Evolutionary conservation across 306 rosid species (phyloP).

Genomic region (Ochetophila trinervis): DNA sequence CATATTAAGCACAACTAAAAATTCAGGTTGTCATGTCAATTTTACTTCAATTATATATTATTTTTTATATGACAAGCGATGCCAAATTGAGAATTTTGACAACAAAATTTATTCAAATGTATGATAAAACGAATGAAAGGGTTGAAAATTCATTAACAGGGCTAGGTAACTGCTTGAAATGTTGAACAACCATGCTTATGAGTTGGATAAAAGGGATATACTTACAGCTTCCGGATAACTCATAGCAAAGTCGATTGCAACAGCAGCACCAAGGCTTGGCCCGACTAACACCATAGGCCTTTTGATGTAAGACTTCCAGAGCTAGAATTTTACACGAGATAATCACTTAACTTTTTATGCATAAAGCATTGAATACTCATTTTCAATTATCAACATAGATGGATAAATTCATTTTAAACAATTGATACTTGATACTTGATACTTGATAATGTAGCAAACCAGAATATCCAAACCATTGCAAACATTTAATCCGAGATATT

Average conservation of each 20-base stretch:
- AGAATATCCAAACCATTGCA: not conserved
- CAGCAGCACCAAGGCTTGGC: slow-evolving; percentile 96
- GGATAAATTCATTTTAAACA: not conserved
- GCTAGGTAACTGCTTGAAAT: not conserved
- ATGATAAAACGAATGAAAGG: too few relatives aligned
- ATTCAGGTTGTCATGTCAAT: too few relatives aligned
- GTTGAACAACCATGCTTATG: not conserved
- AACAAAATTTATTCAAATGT: not conserved
- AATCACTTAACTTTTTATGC: not conserved
- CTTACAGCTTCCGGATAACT: slow-evolving; percentile 88
- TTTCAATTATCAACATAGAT: not conserved
- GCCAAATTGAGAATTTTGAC: not conserved
- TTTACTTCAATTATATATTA: too few relatives aligned
- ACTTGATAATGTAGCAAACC: not conserved
- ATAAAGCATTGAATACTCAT: not conserved
- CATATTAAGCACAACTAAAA: too few relatives aligned
- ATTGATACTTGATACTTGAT: not conserved
- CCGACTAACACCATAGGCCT: slow-evolving; percentile 90
- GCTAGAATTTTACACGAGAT: slow-evolving; percentile 32
- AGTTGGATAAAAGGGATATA: slow-evolving; percentile 8
- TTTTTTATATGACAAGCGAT: too few relatives aligned
- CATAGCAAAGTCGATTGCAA: slow-evolving; percentile 86
- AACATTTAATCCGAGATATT: not conserved
- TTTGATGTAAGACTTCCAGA: slow-evolving; percentile 78
- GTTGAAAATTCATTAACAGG: too few relatives aligned